Evolutionary conservation across 2,329 filamentous ascomycete genomes (phyloP).

Genomic region (Phaeosphaeriaceae sp.): DNA sequence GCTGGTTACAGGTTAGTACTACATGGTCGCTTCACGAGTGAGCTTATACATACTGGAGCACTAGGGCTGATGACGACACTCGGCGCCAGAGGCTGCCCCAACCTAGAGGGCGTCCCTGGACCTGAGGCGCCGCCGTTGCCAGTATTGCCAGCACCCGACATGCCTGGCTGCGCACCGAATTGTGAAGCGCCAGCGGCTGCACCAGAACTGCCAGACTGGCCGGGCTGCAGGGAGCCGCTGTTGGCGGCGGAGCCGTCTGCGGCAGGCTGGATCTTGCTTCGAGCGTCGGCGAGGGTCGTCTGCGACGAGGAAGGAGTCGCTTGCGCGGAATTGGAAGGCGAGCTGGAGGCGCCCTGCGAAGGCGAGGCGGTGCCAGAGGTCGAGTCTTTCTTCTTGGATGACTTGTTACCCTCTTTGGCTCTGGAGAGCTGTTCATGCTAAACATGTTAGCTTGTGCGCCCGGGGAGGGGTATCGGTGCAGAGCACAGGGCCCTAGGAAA

Average conservation of each 20-base stretch:
- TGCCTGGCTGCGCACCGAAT: slow-evolving; percentile 41
- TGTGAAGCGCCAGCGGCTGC: slow-evolving; percentile 39
- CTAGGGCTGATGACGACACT: slow-evolving; percentile 96
- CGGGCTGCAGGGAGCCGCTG: slow-evolving; percentile 36
- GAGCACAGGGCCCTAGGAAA: slow-evolving; percentile 32
- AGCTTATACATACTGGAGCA: slow-evolving; percentile 63
- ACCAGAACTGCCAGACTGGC: slow-evolving; percentile 39
- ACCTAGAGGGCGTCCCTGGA: slow-evolving; percentile 67
- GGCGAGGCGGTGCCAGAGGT: slow-evolving; percentile 78
- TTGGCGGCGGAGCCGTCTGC: slow-evolving; percentile 37
- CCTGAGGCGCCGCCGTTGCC: slow-evolving; percentile 57
- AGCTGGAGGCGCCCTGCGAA: slow-evolving; percentile 65
- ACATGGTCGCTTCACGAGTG: neutral
- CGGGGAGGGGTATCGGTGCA: slow-evolving; percentile 29
- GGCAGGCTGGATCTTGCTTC: slow-evolving; percentile 77
- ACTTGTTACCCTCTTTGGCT: slow-evolving; percentile 81
- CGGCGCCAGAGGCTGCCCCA: slow-evolving; percentile 71
- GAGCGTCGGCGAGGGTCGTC: slow-evolving; percentile 82
- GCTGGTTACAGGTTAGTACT: slow-evolving; percentile 59
- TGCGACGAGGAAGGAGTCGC: slow-evolving; percentile 88
- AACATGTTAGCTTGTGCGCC: slow-evolving; percentile 56
- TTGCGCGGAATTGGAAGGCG: slow-evolving; percentile 66
- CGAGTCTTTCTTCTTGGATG: slow-evolving; percentile 69
- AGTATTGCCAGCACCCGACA: slow-evolving; percentile 40
- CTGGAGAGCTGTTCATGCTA: slow-evolving; percentile 86